Evolutionary conservation across 1,139 yeast genomes (phyloP).

Genomic region (Yamadazyma dendronema): DNA sequence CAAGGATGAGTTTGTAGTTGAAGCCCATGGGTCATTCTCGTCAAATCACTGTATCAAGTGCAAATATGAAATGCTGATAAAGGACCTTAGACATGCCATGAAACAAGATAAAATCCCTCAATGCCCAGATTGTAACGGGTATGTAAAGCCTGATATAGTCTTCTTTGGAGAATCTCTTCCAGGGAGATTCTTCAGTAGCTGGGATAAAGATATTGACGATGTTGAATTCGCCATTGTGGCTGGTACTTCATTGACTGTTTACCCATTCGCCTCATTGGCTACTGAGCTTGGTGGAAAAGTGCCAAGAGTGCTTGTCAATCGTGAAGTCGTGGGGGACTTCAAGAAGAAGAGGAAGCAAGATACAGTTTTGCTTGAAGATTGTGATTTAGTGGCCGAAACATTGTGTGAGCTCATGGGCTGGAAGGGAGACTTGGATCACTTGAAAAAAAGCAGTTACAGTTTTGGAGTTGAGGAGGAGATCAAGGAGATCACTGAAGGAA

Average conservation of each 20-base stretch:
- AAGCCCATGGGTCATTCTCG: conserved; percentile 96
- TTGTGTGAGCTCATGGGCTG: conserved; percentile 63
- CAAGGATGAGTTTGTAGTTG: conserved; percentile 60
- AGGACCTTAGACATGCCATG: conserved; percentile 47
- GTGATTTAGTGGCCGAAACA: conserved; percentile 60
- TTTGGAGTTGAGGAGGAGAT: conserved; percentile 16
- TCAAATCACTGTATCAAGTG: conserved; percentile 81
- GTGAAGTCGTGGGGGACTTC: conserved; percentile 76
- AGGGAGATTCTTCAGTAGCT: conserved; percentile 55
- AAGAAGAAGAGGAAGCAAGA: conserved; percentile 54
- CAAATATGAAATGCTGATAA: conserved; percentile 49
- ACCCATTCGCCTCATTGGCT: conserved; percentile 86
- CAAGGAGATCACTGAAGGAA: conserved; percentile 4
- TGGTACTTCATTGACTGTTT: conserved; percentile 86
- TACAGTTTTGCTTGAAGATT: conserved; percentile 54
- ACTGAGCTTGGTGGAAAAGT: conserved; percentile 50
- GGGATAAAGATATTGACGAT: conserved; percentile 60
- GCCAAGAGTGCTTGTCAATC: conserved; percentile 68
- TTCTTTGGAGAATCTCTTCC: conserved; percentile 92
- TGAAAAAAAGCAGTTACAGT: conserved; percentile 22
- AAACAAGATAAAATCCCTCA: conserved; percentile 47
- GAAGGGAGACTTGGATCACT: conserved; percentile 47
- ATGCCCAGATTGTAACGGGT: conserved; percentile 59
- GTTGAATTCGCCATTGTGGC: conserved; percentile 84
- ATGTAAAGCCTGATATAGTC: conserved; percentile 89